phyloP scores from a whole-genome alignment of 345 rosid genomes.

The Clausena lansium region DNA sequence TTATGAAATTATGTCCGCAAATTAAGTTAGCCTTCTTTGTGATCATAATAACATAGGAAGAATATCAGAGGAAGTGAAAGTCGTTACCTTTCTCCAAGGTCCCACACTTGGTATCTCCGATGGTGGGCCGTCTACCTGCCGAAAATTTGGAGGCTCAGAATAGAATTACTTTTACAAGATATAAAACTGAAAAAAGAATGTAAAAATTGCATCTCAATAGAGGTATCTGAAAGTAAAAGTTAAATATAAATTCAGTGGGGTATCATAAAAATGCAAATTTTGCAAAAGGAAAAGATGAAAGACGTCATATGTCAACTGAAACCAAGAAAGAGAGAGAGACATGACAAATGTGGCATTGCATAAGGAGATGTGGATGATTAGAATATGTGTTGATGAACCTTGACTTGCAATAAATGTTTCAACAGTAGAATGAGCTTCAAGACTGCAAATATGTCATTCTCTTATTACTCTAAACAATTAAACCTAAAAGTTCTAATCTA shows the following conservation, averaged over 20 bases:
- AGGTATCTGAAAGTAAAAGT: background rate
- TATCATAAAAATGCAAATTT: background rate
- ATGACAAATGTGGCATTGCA: background rate
- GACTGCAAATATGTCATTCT: background rate
- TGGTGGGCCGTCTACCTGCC: constrained; percentile 57
- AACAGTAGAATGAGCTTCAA: background rate
- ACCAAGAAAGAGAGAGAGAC: background rate
- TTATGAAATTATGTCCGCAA: background rate
- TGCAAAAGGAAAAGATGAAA: background rate
- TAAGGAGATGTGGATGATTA: background rate
- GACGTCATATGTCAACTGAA: background rate
- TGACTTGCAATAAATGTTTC: background rate
- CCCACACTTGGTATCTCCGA: constrained; percentile 76
- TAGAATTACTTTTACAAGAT: background rate
- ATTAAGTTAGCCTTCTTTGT: constrained; percentile 2
- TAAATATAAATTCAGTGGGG: background rate
- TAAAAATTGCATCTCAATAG: background rate
- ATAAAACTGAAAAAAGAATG: background rate
- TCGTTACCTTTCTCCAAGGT: constrained; percentile 93
- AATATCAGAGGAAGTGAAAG: background rate
- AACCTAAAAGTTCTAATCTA: constrained; percentile 15
- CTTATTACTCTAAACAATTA: too few relatives aligned
- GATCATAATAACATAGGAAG: background rate
- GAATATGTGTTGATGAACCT: background rate
- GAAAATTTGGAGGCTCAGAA: constrained; percentile 18